phyloP scores from a whole-genome alignment of 1,139 yeast species.

The Magnusiomyces suaveolens region DNA sequence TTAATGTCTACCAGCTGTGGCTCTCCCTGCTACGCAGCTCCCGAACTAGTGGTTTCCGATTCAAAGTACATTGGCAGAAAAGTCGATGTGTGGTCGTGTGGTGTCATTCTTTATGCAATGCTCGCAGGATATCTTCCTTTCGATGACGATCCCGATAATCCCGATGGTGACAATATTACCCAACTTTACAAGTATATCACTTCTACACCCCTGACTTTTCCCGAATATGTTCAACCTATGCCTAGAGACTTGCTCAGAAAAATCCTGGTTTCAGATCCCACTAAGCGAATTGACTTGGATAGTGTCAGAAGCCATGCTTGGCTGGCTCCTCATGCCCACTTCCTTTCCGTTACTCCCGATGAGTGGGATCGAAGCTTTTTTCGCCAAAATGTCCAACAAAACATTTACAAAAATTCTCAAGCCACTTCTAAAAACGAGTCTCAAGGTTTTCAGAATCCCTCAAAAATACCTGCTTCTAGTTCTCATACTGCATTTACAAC shows the following conservation, averaged over 20 bases:
- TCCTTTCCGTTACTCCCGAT: slow-evolving; percentile 71
- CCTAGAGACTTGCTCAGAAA: slow-evolving; percentile 85
- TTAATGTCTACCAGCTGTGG: slow-evolving; percentile 96
- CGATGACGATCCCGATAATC: slow-evolving; percentile 95
- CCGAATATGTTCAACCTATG: slow-evolving; percentile 83
- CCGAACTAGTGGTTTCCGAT: slow-evolving; percentile 87
- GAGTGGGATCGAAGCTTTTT: slow-evolving; percentile 62
- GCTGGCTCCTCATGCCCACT: slow-evolving; percentile 75
- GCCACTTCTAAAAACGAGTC: neutral
- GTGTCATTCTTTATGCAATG: slow-evolving; percentile 93
- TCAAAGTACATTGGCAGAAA: slow-evolving; percentile 83
- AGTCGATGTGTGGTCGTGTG: slow-evolving; percentile 96
- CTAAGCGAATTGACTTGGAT: slow-evolving; percentile 55
- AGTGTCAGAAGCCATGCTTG: slow-evolving; percentile 77
- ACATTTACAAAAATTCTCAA: neutral
- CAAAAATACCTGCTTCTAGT: neutral
- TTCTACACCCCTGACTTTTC: slow-evolving; percentile 83
- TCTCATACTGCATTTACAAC: slow-evolving; percentile 12
- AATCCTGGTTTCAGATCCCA: slow-evolving; percentile 82
- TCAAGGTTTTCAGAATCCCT: neutral
- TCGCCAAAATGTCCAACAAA: slow-evolving; percentile 9
- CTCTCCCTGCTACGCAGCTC: slow-evolving; percentile 97
- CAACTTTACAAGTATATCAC: slow-evolving; percentile 87
- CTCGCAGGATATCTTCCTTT: slow-evolving; percentile 94
- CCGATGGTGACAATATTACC: slow-evolving; percentile 91